These are phyloP conservation scores for Crotalaria pallida DNA, from an alignment of 306 rosid species.

Conservation along the genomic window DNA sequence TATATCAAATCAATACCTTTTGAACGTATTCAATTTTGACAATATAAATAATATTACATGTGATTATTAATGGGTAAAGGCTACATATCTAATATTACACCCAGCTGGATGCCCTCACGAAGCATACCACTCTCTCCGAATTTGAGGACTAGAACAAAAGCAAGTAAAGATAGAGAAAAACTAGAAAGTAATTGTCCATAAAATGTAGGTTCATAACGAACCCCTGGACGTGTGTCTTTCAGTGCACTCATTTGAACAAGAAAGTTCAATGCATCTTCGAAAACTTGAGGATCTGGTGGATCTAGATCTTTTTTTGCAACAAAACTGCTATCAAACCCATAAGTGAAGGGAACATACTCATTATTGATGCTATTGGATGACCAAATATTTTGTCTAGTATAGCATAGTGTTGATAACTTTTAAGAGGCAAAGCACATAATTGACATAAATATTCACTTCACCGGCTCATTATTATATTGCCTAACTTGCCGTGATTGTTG, in stretches of 20 bases:
- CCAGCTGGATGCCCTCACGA: slow-evolving; percentile 80
- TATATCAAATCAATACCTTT: too few relatives aligned
- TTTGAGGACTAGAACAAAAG: slow-evolving; percentile 71
- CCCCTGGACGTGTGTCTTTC: slow-evolving; percentile 50
- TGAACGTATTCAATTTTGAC: too few relatives aligned
- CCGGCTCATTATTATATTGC: too few relatives aligned
- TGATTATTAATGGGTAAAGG: slow-evolving; percentile 82
- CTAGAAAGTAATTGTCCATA: slow-evolving; percentile 74
- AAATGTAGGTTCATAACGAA: slow-evolving; percentile 76
- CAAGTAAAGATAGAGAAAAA: slow-evolving; percentile 74
- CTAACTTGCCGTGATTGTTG: too few relatives aligned
- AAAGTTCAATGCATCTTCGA: slow-evolving; percentile 62
- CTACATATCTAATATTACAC: slow-evolving; percentile 70
- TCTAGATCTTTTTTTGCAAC: slow-evolving; percentile 78
- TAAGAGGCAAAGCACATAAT: slow-evolving; percentile 2
- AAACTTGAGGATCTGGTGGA: slow-evolving; percentile 57
- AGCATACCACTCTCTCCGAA: slow-evolving; percentile 80
- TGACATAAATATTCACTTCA: not conserved
- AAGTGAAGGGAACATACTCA: slow-evolving; percentile 9
- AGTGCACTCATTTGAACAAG: slow-evolving; percentile 64
- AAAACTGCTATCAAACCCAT: slow-evolving; percentile 48
- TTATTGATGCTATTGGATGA: not conserved
- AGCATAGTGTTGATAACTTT: not conserved
- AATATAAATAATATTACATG: too few relatives aligned
- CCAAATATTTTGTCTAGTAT: not conserved